phyloP scores from a whole-genome alignment of 2,329 filamentous ascomycete species.

The Neopestalotiopsis clavispora region DNA sequence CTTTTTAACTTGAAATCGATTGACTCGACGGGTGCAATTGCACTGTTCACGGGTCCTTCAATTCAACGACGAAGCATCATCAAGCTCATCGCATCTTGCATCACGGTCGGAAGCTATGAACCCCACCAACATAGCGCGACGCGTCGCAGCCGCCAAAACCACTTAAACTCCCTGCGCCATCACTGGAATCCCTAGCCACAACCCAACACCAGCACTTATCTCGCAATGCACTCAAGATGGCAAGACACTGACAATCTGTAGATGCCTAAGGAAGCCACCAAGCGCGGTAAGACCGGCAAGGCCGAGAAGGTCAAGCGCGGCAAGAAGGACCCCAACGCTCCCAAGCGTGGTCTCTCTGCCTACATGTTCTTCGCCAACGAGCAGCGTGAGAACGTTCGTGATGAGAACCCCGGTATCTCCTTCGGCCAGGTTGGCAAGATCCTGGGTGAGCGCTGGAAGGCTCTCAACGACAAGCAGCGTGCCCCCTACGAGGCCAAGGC shows the following conservation, averaged over 20 bases:
- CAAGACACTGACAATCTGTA: slow-evolving; percentile 37
- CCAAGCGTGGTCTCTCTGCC: slow-evolving; percentile 98
- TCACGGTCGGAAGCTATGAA: not conserved
- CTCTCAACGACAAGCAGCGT: slow-evolving; percentile 89
- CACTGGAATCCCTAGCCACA: not conserved
- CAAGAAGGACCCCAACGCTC: slow-evolving; percentile 90
- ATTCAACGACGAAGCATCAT: slow-evolving; percentile 17
- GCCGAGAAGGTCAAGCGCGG: slow-evolving; percentile 55
- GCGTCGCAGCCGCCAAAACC: not conserved
- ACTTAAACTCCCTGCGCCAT: slow-evolving; percentile 8
- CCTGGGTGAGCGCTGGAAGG: slow-evolving; percentile 99
- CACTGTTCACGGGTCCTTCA: slow-evolving; percentile 39
- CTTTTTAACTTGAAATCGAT: slow-evolving; percentile 40
- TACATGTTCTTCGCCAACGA: slow-evolving; percentile 99
- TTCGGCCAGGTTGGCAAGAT: slow-evolving; percentile 99
- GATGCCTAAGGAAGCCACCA: slow-evolving; percentile 65
- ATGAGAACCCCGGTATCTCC: slow-evolving; percentile 96
- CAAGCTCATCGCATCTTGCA: slow-evolving; percentile 22
- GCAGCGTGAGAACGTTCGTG: slow-evolving; percentile 96
- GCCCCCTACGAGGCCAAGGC: slow-evolving; percentile 96
- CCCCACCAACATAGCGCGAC: not conserved
- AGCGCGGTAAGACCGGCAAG: slow-evolving; percentile 56
- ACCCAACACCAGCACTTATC: not conserved
- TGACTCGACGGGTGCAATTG: slow-evolving; percentile 42
- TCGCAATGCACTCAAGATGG: not conserved